Conservation (phyloP, 2,329 filamentous ascomycete genomes). For the Sporothrix humicola region DNA sequence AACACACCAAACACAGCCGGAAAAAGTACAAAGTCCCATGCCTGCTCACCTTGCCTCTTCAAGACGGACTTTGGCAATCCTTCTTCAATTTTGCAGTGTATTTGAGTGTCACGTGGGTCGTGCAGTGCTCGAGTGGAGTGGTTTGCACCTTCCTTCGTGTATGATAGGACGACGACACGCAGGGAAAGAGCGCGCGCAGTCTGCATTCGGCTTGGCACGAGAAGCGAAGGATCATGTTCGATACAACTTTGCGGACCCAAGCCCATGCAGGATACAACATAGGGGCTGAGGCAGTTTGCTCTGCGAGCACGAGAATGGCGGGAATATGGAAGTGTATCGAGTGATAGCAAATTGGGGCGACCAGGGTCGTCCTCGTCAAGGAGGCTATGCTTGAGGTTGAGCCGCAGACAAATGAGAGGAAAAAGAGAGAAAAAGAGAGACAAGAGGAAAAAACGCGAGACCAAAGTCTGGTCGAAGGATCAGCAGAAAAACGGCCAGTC, state of each 20-base stretch:
- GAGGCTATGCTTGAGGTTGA: background rate
- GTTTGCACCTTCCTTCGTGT: background rate
- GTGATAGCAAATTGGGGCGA: background rate
- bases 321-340: too few species aligned
- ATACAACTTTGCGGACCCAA: background rate
- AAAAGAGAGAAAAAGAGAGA: background rate
- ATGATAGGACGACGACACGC: background rate
- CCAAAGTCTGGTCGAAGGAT: background rate
- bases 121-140: background rate
- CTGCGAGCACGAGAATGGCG: background rate
- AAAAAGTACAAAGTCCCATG: background rate
- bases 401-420: background rate
- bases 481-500: background rate
- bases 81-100: too few species aligned
- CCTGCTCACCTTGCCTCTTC: background rate
- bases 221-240: conserved; percentile 16
- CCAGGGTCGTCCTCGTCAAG: background rate
- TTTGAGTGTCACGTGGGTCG: background rate
- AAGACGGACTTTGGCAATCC: background rate
- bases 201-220: conserved; percentile 6
- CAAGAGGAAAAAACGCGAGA: background rate
- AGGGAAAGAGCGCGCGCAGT: background rate
- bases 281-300: conserved; percentile 10
- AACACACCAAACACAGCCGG: background rate
- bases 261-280: conserved; percentile 6